phyloP scores from a whole-genome alignment of 2,329 filamentous ascomycete genomes.

The Daldinia sp. region DNA sequence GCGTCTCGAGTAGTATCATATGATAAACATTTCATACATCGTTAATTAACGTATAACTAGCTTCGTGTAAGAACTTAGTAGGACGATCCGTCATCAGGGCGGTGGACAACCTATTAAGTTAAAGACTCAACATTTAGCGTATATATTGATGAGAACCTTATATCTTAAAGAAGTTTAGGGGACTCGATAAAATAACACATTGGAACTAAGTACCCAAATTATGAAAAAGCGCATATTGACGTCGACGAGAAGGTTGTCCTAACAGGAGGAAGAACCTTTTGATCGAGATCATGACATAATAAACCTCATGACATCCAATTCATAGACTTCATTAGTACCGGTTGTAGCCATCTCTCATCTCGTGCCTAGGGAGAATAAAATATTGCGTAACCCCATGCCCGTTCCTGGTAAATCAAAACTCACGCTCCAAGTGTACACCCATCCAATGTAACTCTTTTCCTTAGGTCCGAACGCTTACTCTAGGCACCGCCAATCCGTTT shows the following conservation, averaged over 20 bases:
- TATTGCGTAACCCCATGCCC: not conserved
- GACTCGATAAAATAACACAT: not conserved
- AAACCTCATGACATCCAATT: too few species aligned
- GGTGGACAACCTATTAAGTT: not conserved
- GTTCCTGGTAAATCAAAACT: not conserved
- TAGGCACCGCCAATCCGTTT: constrained; percentile 30
- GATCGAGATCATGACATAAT: not conserved
- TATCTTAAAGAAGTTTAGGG: not conserved
- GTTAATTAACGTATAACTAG: not conserved
- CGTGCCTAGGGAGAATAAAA: not conserved
- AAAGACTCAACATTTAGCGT: not conserved
- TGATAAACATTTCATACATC: not conserved
- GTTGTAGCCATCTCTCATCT: not conserved
- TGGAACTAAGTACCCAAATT: too few species aligned
- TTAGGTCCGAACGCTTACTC: not conserved
- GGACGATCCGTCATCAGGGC: not conserved
- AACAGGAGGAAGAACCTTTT: not conserved
- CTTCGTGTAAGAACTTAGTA: not conserved
- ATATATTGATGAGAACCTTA: not conserved
- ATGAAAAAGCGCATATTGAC: not conserved
- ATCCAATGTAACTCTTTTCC: not conserved
- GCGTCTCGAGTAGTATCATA: not conserved
- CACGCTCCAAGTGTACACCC: not conserved
- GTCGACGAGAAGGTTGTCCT: not conserved
- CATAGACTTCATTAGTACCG: not conserved